Evolutionary conservation across 2,329 filamentous ascomycete species (phyloP).

Genomic region (Sporothrix pseudoabietina): DNA sequence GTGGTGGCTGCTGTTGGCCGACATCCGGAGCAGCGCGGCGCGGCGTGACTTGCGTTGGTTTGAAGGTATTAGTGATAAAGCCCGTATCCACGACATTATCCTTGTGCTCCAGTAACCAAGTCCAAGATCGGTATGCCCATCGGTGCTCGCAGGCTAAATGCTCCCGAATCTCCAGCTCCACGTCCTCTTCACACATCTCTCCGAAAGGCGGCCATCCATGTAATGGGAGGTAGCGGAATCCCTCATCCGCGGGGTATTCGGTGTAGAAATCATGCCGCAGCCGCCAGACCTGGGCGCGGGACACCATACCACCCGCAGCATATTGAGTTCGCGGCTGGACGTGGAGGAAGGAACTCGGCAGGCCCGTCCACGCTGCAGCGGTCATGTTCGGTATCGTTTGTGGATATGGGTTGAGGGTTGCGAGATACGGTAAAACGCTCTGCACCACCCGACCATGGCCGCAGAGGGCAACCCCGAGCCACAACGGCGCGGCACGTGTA

Average conservation of each 20-base stretch:
- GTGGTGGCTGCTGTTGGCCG: background rate
- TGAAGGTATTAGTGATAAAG: background rate
- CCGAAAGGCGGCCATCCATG: slow-evolving; percentile 17
- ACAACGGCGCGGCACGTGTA: slow-evolving; percentile 28
- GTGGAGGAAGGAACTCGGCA: slow-evolving; percentile 27
- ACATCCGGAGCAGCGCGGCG: background rate
- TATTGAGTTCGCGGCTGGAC: background rate
- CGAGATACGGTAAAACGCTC: background rate
- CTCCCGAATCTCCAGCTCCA: slow-evolving; percentile 13
- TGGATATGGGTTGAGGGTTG: background rate
- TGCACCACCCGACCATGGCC: slow-evolving; percentile 15
- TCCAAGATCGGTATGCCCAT: slow-evolving; percentile 9
- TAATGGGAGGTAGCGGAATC: background rate
- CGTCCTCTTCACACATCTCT: slow-evolving; percentile 11
- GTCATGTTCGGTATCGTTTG: slow-evolving; percentile 9
- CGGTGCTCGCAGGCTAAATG: slow-evolving; percentile 17
- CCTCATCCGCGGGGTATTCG: background rate
- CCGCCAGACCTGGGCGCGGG: slow-evolving; percentile 30
- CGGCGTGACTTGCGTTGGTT: background rate
- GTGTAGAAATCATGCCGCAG: slow-evolving; percentile 28
- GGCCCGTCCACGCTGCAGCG: slow-evolving; percentile 29
- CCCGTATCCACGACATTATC: background rate
- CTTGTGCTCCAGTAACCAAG: background rate
- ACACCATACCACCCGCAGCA: slow-evolving; percentile 11
- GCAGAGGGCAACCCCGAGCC: slow-evolving; percentile 29